phyloP scores from a whole-genome alignment of 108 stramenopile species.

The Cyclostephanos tholiformis region DNA sequence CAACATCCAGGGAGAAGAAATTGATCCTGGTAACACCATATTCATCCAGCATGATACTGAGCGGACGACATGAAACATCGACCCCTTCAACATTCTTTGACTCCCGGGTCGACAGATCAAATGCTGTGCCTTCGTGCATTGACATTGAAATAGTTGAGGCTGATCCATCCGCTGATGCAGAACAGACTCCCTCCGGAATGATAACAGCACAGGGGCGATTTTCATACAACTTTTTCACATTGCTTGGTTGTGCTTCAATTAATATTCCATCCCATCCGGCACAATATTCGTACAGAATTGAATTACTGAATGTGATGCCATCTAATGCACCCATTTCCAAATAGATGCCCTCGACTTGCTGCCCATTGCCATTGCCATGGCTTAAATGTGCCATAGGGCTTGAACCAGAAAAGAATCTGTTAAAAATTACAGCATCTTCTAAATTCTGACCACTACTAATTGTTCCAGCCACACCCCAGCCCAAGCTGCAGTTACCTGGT shows the following conservation, averaged over 20 bases:
- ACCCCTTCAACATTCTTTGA: not conserved
- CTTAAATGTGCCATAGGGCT: too few relatives aligned
- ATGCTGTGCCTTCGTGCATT: not conserved
- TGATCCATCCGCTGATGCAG: not conserved
- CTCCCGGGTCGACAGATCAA: not conserved
- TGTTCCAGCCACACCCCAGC: too few relatives aligned
- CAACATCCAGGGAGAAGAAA: constrained; percentile 7
- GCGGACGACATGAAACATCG: constrained; percentile 1
- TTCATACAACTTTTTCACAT: constrained; percentile 5
- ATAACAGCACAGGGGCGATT: constrained; percentile 9
- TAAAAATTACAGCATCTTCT: too few relatives aligned
- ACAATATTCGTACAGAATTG: constrained; percentile 18
- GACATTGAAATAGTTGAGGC: not conserved
- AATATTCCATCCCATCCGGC: constrained; percentile 18
- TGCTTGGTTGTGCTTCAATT: constrained; percentile 16
- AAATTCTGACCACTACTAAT: too few relatives aligned
- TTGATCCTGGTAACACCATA: constrained; percentile 2
- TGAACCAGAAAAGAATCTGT: too few relatives aligned
- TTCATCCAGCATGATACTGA: constrained; percentile 2
- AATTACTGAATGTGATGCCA: constrained; percentile 7
- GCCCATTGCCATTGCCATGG: too few relatives aligned
- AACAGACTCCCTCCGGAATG: not conserved
- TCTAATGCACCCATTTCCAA: constrained; percentile 19
- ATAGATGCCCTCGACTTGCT: too few relatives aligned
- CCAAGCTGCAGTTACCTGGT: too few relatives aligned